Evolutionary conservation across 805 yeast species (phyloP), one percentile per base, ranked within the genome.

Genomic region (Lachancea meyersii): DNA sequence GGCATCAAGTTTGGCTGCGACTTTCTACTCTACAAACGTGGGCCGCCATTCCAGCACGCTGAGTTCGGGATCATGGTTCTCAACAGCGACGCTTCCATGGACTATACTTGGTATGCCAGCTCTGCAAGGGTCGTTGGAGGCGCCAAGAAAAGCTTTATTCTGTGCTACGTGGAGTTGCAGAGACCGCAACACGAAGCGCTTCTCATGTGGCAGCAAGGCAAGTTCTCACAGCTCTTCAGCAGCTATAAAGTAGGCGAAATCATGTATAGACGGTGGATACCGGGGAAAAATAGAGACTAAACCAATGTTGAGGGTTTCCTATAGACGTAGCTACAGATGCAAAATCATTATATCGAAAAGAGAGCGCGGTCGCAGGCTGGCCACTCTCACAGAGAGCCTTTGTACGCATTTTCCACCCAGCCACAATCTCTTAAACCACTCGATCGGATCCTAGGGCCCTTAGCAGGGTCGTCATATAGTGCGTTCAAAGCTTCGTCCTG

Each of bases 11-110:
- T 93, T 61, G 96, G 96, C 2, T 75, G 85, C n/a, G 94, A 89
- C 54, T 82, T 69, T 61, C 65, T 93, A 7, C 68, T 93, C 4
- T 93, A 93, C 61, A 78, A 82, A 41, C 70, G 91, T 45, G 99
- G 99, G 0, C 98, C 97, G 7, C 97, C 97, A 1, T 87, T 89
- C 60, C 79, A 82, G 39, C 99, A 93, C 60, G 97, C 98, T 0
- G 95, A 88, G 58, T 86, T 77, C 60, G 86, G 91, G 5, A 66
- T 86, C 3, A 56, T 75, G 49, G 51, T 55, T 0, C 47, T 58
- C 26, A 64, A 64, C 43, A 38, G 41, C 22, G 50, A 48, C 1
- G 51, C 42, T 8, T 41, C 63, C 0, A 63, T 57, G 27, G 70
- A 62, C 45, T 79, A 77, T 74, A 71, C 69, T 57, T 82, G 89